These are phyloP conservation scores for Skeletonema marinoi DNA, from an alignment of 108 stramenopile species.

Conservation along the genomic window DNA sequence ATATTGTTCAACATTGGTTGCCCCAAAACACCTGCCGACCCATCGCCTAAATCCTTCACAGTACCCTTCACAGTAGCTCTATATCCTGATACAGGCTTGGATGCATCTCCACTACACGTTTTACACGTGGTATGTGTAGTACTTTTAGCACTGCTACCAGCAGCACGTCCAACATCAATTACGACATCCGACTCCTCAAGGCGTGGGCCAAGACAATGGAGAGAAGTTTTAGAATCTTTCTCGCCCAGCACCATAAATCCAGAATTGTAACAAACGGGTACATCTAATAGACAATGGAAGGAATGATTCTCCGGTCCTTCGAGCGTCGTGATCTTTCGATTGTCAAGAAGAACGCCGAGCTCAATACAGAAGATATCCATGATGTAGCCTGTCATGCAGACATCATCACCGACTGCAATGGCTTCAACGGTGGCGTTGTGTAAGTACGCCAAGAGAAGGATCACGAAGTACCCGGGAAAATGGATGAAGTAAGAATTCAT, in stretches of 20 bases:
- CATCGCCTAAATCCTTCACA: conserved; percentile 24
- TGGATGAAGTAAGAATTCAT: neutral
- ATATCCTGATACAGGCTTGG: conserved; percentile 13
- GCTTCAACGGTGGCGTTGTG: neutral
- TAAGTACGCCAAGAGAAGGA: neutral
- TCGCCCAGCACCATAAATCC: conserved; percentile 37
- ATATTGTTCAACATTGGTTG: conserved; percentile 15
- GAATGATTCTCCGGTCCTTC: conserved; percentile 44
- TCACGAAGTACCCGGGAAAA: neutral
- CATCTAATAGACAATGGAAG: conserved; percentile 54
- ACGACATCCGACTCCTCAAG: conserved; percentile 17
- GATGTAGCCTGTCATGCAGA: conserved; percentile 39
- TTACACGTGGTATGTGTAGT: conserved; percentile 8
- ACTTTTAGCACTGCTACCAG: neutral
- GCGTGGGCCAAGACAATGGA: conserved; percentile 20
- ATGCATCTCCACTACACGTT: conserved; percentile 22
- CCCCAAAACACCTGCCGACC: conserved; percentile 2
- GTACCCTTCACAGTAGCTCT: conserved; percentile 26
- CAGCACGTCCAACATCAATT: conserved; percentile 1
- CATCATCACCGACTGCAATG: conserved; percentile 26
- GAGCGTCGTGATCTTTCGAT: conserved; percentile 24
- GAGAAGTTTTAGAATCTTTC: conserved; percentile 4
- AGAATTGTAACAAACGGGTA: conserved; percentile 15
- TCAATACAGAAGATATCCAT: conserved; percentile 50
- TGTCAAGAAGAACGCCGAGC: conserved; percentile 36